These are phyloP conservation scores for Cryptosporidium sp. DNA, from an alignment of 169 alveolate genomes.

Conservation along the genomic window DNA sequence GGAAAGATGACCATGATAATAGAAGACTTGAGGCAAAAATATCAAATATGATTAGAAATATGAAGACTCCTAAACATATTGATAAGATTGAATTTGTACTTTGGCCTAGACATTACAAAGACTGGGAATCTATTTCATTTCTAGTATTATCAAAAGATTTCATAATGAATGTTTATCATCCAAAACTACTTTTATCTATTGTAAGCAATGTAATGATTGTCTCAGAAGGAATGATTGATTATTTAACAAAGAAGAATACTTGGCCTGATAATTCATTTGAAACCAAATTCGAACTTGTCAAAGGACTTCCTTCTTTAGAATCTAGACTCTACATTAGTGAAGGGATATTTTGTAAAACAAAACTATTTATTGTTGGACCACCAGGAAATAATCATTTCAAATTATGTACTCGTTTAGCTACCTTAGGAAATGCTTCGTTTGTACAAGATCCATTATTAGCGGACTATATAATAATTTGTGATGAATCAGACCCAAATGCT, in stretches of 20 bases:
- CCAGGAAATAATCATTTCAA: constrained; percentile 45
- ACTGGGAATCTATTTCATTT: constrained; percentile 72
- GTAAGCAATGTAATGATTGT: constrained; percentile 73
- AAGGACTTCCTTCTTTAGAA: constrained; percentile 49
- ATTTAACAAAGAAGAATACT: constrained; percentile 19
- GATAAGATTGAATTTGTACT: constrained; percentile 41
- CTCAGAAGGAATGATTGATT: constrained; percentile 59
- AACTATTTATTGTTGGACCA: constrained; percentile 52
- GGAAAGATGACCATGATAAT: constrained; percentile 65
- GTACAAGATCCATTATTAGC: constrained; percentile 59
- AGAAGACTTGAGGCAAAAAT: constrained; percentile 30
- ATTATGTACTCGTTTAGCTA: constrained; percentile 62
- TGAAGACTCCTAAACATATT: constrained; percentile 23
- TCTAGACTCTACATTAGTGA: constrained; percentile 66
- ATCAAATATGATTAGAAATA: constrained; percentile 42
- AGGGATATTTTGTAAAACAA: constrained; percentile 67
- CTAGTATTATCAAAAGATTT: constrained; percentile 43
- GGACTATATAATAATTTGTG: constrained; percentile 67
- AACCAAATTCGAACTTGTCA: constrained; percentile 37
- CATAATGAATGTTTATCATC: constrained; percentile 32
- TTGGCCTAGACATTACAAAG: constrained; percentile 69
- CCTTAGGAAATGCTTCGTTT: constrained; percentile 70
- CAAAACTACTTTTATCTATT: constrained; percentile 49
- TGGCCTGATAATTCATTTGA: constrained; percentile 74
- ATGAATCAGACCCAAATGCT: constrained; percentile 43